Conservation (phyloP, 768 basidiomycete species). For the Infundibulicybe gibba region DNA sequence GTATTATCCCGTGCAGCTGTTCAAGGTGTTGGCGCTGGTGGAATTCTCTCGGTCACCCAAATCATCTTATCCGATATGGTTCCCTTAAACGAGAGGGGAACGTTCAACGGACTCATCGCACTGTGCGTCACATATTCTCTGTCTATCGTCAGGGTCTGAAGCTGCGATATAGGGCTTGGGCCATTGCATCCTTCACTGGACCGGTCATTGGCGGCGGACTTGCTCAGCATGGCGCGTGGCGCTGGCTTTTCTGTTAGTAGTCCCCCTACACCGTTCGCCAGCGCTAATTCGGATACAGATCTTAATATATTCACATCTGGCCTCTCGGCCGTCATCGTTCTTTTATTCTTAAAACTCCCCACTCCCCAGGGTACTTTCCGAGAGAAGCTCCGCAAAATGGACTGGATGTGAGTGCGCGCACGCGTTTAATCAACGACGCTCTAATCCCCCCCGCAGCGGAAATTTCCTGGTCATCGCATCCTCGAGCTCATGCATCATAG, state of each 20-base stretch:
- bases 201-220: conserved; percentile 24
- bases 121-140: conserved; percentile 17
- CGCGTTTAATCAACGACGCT: conserved; percentile 7
- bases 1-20: conserved; percentile 18
- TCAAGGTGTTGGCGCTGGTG: conserved; percentile 37
- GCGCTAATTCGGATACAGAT: conserved; percentile 3
- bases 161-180: conserved; percentile 4
- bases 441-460: conserved; percentile 25
- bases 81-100: conserved; percentile 40
- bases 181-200: neutral
- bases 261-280: neutral
- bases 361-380: conserved; percentile 16
- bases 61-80: conserved; percentile 45
- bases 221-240: conserved; percentile 27
- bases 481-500: conserved; percentile 29
- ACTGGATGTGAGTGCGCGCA: conserved; percentile 34
- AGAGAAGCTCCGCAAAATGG: conserved; percentile 31
- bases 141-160: too few relatives aligned
- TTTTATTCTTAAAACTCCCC: conserved; percentile 11
- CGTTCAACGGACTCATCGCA: conserved; percentile 30
- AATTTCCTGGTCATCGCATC: conserved; percentile 34
- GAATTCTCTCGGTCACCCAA: conserved; percentile 26
- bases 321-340: conserved; percentile 2
- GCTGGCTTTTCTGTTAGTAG: conserved; percentile 38
- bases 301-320: conserved; percentile 11